Evolutionary conservation across 257 asterid genomes (phyloP).

Genomic region (Solanum phureja): DNA sequence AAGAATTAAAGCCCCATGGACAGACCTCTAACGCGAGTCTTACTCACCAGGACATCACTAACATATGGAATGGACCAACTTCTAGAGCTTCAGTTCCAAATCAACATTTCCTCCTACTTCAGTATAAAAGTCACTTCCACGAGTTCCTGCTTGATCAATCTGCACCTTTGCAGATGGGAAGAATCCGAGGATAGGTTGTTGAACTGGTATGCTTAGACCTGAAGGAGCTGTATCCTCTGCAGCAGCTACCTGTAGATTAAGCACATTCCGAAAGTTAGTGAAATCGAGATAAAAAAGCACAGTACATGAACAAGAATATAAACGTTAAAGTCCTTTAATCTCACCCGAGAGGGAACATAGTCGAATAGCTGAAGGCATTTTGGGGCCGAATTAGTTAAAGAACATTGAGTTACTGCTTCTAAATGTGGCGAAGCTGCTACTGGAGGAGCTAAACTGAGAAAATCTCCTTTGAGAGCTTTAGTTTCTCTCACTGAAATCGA

Average conservation of each 20-base stretch:
- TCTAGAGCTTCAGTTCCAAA: constrained; percentile 58
- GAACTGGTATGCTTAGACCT: constrained; percentile 21
- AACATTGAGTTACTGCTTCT: not conserved
- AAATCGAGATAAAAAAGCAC: not conserved
- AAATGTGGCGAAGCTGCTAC: not conserved
- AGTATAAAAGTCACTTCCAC: constrained; percentile 13
- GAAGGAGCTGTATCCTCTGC: constrained; percentile 8
- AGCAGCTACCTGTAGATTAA: constrained; percentile 24
- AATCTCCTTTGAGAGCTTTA: constrained; percentile 44
- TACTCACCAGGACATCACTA: not conserved
- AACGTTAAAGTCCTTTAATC: not conserved
- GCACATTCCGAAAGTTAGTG: not conserved
- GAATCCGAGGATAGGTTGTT: constrained; percentile 32
- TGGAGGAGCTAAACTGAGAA: constrained; percentile 79
- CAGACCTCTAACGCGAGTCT: not conserved
- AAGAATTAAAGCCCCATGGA: not conserved
- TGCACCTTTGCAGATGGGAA: constrained; percentile 30
- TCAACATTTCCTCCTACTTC: constrained; percentile 40
- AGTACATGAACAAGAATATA: not conserved
- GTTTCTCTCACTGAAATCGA: constrained; percentile 8
- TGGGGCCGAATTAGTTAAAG: constrained; percentile 5
- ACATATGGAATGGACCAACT: not conserved
- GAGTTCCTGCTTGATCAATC: constrained; percentile 4
- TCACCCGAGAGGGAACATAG: constrained; percentile 29
- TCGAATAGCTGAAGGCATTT: constrained; percentile 8